These are phyloP conservation scores for Coniochaeta sp. DNA, from an alignment of 2,329 filamentous ascomycete genomes.

Conservation along the genomic window DNA sequence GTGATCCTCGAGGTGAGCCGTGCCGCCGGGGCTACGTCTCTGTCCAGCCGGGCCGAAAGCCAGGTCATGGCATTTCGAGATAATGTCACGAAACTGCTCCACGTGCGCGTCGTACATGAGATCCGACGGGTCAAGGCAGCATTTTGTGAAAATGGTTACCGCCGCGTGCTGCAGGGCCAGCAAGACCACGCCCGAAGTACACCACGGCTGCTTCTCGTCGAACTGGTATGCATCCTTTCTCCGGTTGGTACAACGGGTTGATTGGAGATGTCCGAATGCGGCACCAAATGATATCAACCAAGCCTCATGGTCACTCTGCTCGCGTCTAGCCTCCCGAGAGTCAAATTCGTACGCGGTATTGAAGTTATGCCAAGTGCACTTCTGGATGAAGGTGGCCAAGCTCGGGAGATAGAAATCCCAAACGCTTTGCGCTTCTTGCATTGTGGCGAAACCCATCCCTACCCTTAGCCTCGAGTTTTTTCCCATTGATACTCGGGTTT, in stretches of 20 bases:
- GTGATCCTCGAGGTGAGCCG: background rate
- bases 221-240: background rate
- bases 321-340: background rate
- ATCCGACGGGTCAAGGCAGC: slow-evolving; percentile 17
- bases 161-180: slow-evolving; percentile 13
- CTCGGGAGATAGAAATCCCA: background rate
- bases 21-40: background rate
- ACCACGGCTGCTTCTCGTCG: slow-evolving; percentile 4
- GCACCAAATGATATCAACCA: background rate
- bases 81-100: slow-evolving; percentile 14
- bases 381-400: background rate
- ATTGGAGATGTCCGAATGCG: background rate
- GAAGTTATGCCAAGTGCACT: background rate
- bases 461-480: background rate
- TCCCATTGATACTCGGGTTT: background rate
- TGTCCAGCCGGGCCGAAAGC: background rate
- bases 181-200: slow-evolving; percentile 7
- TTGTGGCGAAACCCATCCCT: background rate
- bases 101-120: slow-evolving; percentile 16
- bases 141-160: slow-evolving; percentile 13
- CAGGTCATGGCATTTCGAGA: slow-evolving; percentile 9
- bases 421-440: background rate
- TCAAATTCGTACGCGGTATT: slow-evolving; percentile 1
- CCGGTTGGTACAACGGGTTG: background rate
- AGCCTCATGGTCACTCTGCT: background rate